Conservation (phyloP, 768 basidiomycete species). For the Boletus speciosus region DNA sequence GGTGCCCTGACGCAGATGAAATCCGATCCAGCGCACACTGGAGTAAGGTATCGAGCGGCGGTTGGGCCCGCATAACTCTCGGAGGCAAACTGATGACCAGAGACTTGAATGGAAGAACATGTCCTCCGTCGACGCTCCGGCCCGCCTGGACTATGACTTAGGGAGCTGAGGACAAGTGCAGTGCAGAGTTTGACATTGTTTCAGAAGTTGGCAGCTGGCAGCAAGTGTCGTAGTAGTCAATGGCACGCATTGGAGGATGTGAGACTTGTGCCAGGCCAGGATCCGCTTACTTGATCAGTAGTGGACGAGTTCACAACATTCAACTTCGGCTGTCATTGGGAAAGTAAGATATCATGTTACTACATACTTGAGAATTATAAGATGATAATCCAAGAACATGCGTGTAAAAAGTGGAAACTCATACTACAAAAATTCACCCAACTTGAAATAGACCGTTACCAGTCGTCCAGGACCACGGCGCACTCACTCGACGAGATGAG, state of each 20-base stretch:
- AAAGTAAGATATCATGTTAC: background rate
- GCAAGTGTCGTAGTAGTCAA: no score
- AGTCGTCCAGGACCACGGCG: constrained; percentile 14
- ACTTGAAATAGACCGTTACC: constrained; percentile 1
- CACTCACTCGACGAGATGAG: constrained; percentile 6
- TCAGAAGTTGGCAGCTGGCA: background rate
- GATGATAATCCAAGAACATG: background rate
- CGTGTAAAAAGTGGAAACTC: background rate
- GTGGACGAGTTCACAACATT: background rate
- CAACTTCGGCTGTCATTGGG: background rate
- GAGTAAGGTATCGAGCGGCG: background rate
- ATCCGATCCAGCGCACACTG: background rate
- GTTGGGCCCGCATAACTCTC: background rate
- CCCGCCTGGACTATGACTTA: background rate
- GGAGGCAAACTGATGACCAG: background rate
- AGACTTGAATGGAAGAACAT: background rate
- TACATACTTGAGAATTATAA: background rate
- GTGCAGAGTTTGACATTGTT: background rate
- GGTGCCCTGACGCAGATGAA: background rate
- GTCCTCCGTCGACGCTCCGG: background rate
- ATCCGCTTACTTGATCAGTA: background rate
- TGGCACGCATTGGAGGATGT: no score
- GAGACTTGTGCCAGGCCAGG: background rate
- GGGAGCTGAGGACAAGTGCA: background rate
- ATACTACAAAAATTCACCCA: background rate